Evolutionary conservation across 2,329 filamentous ascomycete species (phyloP), one percentile per base, ranked within the genome.

Genomic region (Stagonosporopsis tanaceti): DNA sequence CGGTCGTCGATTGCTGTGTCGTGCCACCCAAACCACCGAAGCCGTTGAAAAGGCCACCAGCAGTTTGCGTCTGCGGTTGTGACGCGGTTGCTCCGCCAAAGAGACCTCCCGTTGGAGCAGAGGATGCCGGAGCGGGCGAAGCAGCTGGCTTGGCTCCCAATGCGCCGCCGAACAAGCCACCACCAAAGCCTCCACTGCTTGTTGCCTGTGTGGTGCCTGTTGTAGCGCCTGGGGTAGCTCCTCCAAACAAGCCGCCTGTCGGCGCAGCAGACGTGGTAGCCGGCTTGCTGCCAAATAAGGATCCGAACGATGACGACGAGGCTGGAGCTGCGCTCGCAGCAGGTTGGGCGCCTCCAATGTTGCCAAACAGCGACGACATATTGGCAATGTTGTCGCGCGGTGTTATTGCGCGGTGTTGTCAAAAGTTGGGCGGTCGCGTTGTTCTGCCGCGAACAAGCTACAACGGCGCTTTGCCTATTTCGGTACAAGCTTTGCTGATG

Each of bases 141-240:
- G 68, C 53, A 55, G 72, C 60, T 73, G 79, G 59, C 50, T 68
- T 81, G 76, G 53, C 71, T 25, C 67, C 66, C 48, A 71, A 57
- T 67, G 60, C 55, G 42, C 64, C 72, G 30, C 69, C 63, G 60
- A 71, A 73, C 47, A 62, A 78, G 66, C 61, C 76, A 69, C 69
- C 66, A 2, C 71, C 70, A 27, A 73, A 51, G 12, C 63, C 66
- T 30, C 71, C 70, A 27, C 65, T 57, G 59, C 66, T 62, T 60
- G 71, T 56, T 59, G 69, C 62, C 46, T 71, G 71, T 52, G 70
- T 60, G 34, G 66, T 64, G 54, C 65, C 61, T 40, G 68, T 47
- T 32, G 67, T 53, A 53, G 69, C 66, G 53, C 59, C 66, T 40
- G 67, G 63, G 39, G 65, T 57, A 22, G 66, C 65, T 61, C 64